phyloP scores from a whole-genome alignment of 257 asterid genomes.

The Knoxia roxburghii region DNA sequence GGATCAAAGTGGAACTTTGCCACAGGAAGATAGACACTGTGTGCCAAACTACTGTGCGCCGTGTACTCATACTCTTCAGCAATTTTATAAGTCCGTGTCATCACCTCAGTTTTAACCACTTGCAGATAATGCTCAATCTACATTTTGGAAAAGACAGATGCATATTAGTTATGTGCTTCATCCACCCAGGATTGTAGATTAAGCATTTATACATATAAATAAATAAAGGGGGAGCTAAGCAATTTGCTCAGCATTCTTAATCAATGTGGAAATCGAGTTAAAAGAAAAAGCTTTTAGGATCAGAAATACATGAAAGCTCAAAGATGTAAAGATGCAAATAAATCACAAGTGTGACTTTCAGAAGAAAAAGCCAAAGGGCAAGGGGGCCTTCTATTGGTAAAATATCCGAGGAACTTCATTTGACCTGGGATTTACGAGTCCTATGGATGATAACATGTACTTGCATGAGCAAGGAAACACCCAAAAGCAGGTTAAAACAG shows the following conservation, averaged over 20 bases:
- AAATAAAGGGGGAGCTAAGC: not conserved
- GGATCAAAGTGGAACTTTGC: constrained; percentile 83
- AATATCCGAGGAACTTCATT: not conserved
- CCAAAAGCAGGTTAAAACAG: not conserved
- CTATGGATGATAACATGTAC: not conserved
- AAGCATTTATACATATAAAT: not conserved
- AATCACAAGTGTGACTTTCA: not conserved
- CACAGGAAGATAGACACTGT: constrained; percentile 70
- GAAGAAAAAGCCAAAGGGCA: not conserved
- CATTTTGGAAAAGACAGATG: constrained; percentile 18
- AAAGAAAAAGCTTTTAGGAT: not conserved
- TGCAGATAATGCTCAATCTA: constrained; percentile 98
- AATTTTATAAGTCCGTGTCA: constrained; percentile 70
- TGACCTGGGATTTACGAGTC: not conserved
- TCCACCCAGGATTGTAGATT: not conserved
- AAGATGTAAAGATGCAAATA: not conserved
- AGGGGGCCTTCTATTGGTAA: not conserved
- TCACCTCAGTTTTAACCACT: constrained; percentile 90
- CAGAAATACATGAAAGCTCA: not conserved
- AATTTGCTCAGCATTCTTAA: not conserved
- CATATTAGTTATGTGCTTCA: not conserved
- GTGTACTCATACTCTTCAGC: constrained; percentile 92
- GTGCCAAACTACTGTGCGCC: constrained; percentile 89
- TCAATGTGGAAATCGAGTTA: not conserved
- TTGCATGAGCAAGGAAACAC: constrained; percentile 11